These are phyloP conservation scores for Amauroascus niger DNA, from an alignment of 2,329 filamentous ascomycete genomes.

Conservation along the genomic window DNA sequence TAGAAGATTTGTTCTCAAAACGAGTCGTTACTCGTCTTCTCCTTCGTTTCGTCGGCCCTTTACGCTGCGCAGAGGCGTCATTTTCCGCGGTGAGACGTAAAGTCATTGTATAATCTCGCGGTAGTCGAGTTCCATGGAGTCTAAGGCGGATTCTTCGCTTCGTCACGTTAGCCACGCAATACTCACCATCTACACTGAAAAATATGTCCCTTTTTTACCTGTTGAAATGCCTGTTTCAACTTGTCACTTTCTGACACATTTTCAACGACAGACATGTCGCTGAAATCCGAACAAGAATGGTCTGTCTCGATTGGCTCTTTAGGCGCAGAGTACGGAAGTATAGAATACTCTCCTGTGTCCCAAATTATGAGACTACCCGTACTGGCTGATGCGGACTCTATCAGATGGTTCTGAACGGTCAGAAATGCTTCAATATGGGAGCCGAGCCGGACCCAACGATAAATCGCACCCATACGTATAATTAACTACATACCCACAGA, in stretches of 20 bases:
- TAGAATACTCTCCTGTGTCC: constrained; percentile 52
- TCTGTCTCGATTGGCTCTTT: constrained; percentile 31
- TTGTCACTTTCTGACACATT: constrained; percentile 33
- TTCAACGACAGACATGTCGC: not conserved
- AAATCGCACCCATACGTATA: not conserved
- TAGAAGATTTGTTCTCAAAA: constrained; percentile 17
- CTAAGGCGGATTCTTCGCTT: constrained; percentile 49
- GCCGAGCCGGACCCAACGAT: not conserved
- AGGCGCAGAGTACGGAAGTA: constrained; percentile 39
- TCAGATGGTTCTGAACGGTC: constrained; percentile 47
- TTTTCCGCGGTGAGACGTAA: constrained; percentile 44
- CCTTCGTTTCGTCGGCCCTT: constrained; percentile 2
- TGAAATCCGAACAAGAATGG: constrained; percentile 18
- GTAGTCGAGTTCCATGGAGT: constrained; percentile 47
- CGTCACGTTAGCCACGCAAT: not conserved
- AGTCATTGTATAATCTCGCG: constrained; percentile 45
- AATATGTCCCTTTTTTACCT: constrained; percentile 25
- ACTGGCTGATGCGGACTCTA: constrained; percentile 46
- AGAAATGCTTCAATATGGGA: not conserved
- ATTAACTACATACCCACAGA: constrained; percentile 42
- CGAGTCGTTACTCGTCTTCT: constrained; percentile 8
- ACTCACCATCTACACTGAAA: not conserved
- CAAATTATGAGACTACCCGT: constrained; percentile 54
- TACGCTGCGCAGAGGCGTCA: constrained; percentile 28
- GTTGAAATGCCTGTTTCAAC: constrained; percentile 44